Base-by-base conservation (phyloP, 768 basidiomycete genomes). In the Saitozyma sp. region DNA sequence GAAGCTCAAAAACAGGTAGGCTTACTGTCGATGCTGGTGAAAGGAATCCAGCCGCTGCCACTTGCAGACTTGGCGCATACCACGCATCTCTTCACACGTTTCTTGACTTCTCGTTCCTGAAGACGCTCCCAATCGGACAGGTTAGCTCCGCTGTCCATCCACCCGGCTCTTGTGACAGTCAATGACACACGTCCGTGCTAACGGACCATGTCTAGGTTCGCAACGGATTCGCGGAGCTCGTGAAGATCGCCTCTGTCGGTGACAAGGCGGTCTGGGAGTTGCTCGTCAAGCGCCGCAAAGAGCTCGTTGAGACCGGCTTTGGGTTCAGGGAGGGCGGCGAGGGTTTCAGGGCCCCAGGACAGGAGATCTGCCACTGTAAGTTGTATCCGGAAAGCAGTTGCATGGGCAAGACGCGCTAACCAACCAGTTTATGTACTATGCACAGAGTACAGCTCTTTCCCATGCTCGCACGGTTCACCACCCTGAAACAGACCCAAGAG, bases 141-240 rank as follows among this genome's bases (percentile, higher is more conserved):
- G n/a, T n/a, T n/a, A n/a, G n/a, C n/a, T n/a, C n/a, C n/a, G n/a
- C n/a, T n/a, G n/a, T n/a, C n/a, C n/a, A n/a, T n/a, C n/a, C n/a
- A n/a, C n/a, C n/a, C n/a, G n/a, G n/a, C n/a, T n/a, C n/a, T n/a
- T n/a, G n/a, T n/a, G n/a, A n/a, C n/a, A n/a, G n/a, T n/a, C n/a
- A n/a, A n/a, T n/a, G n/a, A n/a, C n/a, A n/a, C n/a, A n/a, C n/a
- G n/a, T n/a, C n/a, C n/a, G n/a, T n/a, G n/a, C n/a, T n/a, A n/a
- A n/a, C n/a, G n/a, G n/a, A n/a, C n/a, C n/a, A n/a, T n/a, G n/a
- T n/a, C n/a, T n/a, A n/a, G n/a, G 70, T 80, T 59, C 72, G 78
- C 67, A 80, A 80, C 69, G 79, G 79, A 60, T 79, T 79, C 65
- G 78, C 79, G 49, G 79, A 80, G 62, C 70, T 80, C 48, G 69